Conservation (phyloP, 257 asterid genomes). For the Solanum peruvianum region DNA sequence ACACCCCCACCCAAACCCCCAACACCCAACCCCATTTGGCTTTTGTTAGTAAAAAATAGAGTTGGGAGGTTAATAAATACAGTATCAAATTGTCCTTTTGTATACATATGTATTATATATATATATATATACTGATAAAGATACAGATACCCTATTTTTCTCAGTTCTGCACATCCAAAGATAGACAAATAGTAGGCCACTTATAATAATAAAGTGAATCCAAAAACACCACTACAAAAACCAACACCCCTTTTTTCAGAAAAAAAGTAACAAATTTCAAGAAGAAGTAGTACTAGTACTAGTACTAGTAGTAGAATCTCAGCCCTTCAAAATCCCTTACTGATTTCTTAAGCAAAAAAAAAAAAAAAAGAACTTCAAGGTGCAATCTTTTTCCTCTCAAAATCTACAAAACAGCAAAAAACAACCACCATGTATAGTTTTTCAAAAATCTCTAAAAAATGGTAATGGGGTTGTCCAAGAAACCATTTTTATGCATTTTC, state of each 20-base stretch:
- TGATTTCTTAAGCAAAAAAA: constrained; percentile 9
- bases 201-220: constrained; percentile 16
- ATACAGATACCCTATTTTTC: background rate
- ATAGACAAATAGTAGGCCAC: constrained; percentile 12
- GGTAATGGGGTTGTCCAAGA: constrained; percentile 37
- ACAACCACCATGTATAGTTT: constrained; percentile 16
- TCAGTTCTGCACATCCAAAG: constrained; percentile 23
- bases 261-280: constrained; percentile 18
- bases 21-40: background rate
- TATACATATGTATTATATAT: background rate
- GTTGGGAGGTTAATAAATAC: background rate
- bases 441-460: constrained; percentile 24
- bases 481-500: constrained; percentile 20
- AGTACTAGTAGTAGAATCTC: background rate
- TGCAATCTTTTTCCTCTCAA: constrained; percentile 1
- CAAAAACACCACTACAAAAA: constrained; percentile 30
- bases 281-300: background rate
- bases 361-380: constrained; percentile 13
- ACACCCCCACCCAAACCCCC: background rate
- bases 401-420: background rate
- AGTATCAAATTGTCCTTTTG: constrained; percentile 8
- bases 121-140: constrained; percentile 14
- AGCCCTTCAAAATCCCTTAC: constrained; percentile 6
- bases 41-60: background rate
- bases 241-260: constrained; percentile 15